Base-by-base conservation (phyloP, 495 filamentous ascomycete genomes). In the Jackrogersella multiformis region DNA sequence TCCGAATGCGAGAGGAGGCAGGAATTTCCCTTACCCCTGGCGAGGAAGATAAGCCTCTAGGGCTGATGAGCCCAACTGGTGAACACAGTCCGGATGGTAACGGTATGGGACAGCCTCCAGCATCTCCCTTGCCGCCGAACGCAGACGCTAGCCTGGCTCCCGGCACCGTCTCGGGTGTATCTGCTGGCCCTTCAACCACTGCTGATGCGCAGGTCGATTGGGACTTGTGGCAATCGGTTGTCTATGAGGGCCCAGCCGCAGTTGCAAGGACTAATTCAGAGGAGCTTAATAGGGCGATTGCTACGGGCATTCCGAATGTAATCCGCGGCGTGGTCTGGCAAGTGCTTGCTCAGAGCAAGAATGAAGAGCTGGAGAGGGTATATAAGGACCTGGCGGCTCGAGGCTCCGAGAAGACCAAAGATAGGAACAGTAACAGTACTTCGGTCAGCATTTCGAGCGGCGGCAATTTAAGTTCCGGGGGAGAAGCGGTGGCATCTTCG, bases 301-400 rank as follows among this genome's bases (percentile, higher is more conserved):
- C 95, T 35, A 89, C 90, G 48, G 95, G 95, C 38, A 98, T 99
- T 57, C 95, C 95, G 2, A 92, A 89, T 68, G 95, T 93, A 15
- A 96, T 99, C 56, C 87, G 95, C 45, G 95, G 95, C 18, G 96
- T 97, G 9, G 92, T 99, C 23, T 99, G 95, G 95, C 95, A 99
- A 77, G 93, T 97, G 10, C 77, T 99, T 68, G 93, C 96, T 4
- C 91, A 96, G 72, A 97, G 93, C 77, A 94, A 94, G 74, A 94
- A 90, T 66, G 88, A 93, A 51, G 94, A 96, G 26, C 79, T 98
- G 15, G 95, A 98, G 75, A 83, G 82, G n/a, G 85, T 93, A 1
- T 99, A 98, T 73, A 85, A 84, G 39, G 94, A 97, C 45, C 81
- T 99, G 4, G 85, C 94, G 21, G 82, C 82, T 21, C 86, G 92